A percentile compares a stretch with the other conserved stretches of the same genome.
phyloP scores from a whole-genome alignment of 345 rosid species.

The Heritiera fomes region DNA sequence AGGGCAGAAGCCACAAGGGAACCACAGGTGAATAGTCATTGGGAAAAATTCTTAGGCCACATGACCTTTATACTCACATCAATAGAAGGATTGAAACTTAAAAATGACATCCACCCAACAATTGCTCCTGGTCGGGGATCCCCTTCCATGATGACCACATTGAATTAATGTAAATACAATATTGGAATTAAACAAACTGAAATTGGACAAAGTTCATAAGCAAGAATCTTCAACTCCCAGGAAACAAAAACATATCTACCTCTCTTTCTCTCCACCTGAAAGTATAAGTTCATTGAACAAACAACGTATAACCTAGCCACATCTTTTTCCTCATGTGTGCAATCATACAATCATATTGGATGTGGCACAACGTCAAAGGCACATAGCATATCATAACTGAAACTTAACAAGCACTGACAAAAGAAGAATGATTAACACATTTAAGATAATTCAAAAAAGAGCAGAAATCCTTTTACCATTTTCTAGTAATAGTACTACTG shows the following conservation, averaged over 20 bases:
- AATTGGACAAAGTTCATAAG: not conserved
- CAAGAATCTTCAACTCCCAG: constrained; percentile 4
- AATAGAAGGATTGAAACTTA: constrained; percentile 82
- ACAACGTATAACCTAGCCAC: not conserved
- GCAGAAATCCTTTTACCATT: constrained; percentile 47
- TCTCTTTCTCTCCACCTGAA: not conserved
- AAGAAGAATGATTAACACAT: constrained; percentile 10
- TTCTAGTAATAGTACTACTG: constrained; percentile 43
- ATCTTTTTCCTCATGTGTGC: not conserved
- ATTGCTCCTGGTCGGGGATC: constrained; percentile 86
- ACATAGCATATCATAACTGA: not conserved
- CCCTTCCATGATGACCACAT: constrained; percentile 85
- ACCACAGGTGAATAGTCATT: constrained; percentile 20
- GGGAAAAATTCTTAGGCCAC: constrained; percentile 23
- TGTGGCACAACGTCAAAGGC: not conserved
- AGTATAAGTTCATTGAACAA: not conserved
- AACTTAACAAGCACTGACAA: not conserved
- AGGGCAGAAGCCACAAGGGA: constrained; percentile 29
- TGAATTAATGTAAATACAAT: constrained; percentile 30
- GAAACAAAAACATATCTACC: not conserved
- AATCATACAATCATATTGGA: not conserved
- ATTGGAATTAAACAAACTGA: not conserved
- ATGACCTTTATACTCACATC: constrained; percentile 64
- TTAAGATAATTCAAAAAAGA: not conserved
- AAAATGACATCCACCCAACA: constrained; percentile 94